Evolutionary conservation across 31 red algal species (phyloP).

Genomic region (Endocladia muricata): DNA sequence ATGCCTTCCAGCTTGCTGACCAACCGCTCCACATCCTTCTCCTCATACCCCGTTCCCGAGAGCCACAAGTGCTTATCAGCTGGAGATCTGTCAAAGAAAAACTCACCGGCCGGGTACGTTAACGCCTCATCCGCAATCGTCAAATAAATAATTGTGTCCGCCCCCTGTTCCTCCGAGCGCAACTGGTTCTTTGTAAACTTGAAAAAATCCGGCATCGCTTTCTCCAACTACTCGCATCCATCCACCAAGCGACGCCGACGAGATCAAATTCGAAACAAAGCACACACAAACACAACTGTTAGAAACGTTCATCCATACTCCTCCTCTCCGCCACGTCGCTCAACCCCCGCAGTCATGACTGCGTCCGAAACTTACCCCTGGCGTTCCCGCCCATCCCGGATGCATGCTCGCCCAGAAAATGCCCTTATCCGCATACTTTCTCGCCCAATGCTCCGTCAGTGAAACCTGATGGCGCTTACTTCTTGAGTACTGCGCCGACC

Average conservation of each 20-base stretch:
- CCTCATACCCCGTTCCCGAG: conserved; percentile 35
- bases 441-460: conserved; percentile 63
- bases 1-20: conserved; percentile 1
- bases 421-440: conserved; percentile 10
- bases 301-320: background rate
- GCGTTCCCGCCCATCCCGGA: conserved; percentile 86
- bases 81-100: conserved; percentile 70
- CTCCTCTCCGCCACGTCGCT: background rate
- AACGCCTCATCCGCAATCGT: conserved; percentile 45
- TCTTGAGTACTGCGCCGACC: conserved; percentile 60
- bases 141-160: conserved; percentile 82
- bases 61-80: conserved; percentile 62
- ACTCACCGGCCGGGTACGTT: conserved; percentile 19
- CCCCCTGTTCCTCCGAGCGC: conserved; percentile 76
- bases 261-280: background rate
- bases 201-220: conserved; percentile 82
- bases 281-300: background rate
- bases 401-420: conserved; percentile 67
- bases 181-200: conserved; percentile 35
- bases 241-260: background rate
- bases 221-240: conserved; percentile 11
- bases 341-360: background rate
- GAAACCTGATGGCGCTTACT: conserved; percentile 83
- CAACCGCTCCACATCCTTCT: background rate
- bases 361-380: conserved; percentile 27